Conservation (phyloP, 805 yeast species). For the Clavispora carvajalis region DNA sequence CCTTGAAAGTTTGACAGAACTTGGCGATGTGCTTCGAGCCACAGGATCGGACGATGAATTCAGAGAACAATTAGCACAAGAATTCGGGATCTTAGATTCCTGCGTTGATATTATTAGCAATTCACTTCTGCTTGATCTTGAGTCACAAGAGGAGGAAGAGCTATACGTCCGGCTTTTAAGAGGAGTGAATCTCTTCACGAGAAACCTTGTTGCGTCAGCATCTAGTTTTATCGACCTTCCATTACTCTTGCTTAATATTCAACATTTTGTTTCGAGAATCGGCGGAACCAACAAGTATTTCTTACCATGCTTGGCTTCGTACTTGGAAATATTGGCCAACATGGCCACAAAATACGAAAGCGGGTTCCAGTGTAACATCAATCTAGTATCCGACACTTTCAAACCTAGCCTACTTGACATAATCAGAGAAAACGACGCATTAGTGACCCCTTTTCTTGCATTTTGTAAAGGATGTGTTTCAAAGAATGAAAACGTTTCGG, state of each 20-base stretch:
- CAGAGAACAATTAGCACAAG: conserved; percentile 3
- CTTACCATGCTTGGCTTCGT: conserved; percentile 7
- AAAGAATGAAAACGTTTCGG: neutral
- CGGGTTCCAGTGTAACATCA: neutral
- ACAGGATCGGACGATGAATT: conserved; percentile 1
- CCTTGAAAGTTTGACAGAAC: neutral
- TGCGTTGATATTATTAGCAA: conserved; percentile 6
- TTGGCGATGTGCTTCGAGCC: neutral
- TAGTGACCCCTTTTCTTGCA: conserved; percentile 6
- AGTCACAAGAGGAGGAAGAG: neutral
- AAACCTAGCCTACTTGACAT: conserved; percentile 1
- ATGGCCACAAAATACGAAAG: conserved; percentile 1
- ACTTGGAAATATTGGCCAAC: conserved; percentile 13
- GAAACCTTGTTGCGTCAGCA: conserved; percentile 38
- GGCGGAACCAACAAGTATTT: conserved; percentile 1
- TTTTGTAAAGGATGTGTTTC: conserved; percentile 3
- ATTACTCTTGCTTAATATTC: conserved; percentile 6
- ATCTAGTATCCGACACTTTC: conserved; percentile 3
- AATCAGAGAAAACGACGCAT: neutral
- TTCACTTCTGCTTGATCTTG: conserved; percentile 6
- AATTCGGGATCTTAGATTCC: conserved; percentile 2
- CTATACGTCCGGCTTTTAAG: conserved; percentile 33
- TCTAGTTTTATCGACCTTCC: conserved; percentile 8
- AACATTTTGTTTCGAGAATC: conserved; percentile 4
- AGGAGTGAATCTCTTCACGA: conserved; percentile 43